A percentile compares a stretch with the other conserved stretches of the same genome.
These are phyloP conservation scores for Aspergillus oerlinghausenensis DNA, from an alignment of 2,329 filamentous ascomycete species.

Conservation along the genomic window DNA sequence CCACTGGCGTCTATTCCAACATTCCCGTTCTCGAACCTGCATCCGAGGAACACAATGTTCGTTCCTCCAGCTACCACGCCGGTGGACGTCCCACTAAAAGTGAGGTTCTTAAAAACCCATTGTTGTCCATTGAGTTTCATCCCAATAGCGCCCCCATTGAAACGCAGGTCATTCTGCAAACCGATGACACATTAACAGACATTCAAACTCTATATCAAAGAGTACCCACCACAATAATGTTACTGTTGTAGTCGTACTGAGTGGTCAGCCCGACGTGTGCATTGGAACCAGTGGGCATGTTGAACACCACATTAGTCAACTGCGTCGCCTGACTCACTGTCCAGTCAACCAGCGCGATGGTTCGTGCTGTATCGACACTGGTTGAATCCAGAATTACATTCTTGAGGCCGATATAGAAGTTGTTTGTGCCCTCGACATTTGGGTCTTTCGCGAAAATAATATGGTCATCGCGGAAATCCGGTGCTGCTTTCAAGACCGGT, in stretches of 20 bases:
- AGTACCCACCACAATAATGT: slow-evolving; percentile 25
- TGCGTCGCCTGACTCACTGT: slow-evolving; percentile 36
- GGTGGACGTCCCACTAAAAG: slow-evolving; percentile 58
- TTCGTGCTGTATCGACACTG: slow-evolving; percentile 18
- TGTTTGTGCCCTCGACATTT: slow-evolving; percentile 25
- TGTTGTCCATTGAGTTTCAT: slow-evolving; percentile 31
- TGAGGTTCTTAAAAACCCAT: slow-evolving; percentile 43
- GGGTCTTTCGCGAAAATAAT: slow-evolving; percentile 49
- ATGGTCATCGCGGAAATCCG: slow-evolving; percentile 50
- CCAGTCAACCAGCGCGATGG: slow-evolving; percentile 36
- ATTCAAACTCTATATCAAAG: neutral
- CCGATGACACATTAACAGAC: slow-evolving; percentile 1
- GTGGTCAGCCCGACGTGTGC: slow-evolving; percentile 33
- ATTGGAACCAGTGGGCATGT: slow-evolving; percentile 30
- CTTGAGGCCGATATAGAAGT: slow-evolving; percentile 36
- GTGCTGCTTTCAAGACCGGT: slow-evolving; percentile 50
- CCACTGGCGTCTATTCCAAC: slow-evolving; percentile 22
- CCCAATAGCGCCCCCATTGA: slow-evolving; percentile 26
- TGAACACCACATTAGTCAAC: slow-evolving; percentile 36
- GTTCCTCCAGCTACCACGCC: slow-evolving; percentile 43
- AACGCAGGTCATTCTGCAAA: slow-evolving; percentile 20
- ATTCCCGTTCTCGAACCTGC: slow-evolving; percentile 19
- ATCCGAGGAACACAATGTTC: slow-evolving; percentile 23
- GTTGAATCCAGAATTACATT: slow-evolving; percentile 39
- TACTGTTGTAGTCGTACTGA: slow-evolving; percentile 25